Base-by-base conservation (phyloP, 345 rosid species). In the Laguncularia racemosa region DNA sequence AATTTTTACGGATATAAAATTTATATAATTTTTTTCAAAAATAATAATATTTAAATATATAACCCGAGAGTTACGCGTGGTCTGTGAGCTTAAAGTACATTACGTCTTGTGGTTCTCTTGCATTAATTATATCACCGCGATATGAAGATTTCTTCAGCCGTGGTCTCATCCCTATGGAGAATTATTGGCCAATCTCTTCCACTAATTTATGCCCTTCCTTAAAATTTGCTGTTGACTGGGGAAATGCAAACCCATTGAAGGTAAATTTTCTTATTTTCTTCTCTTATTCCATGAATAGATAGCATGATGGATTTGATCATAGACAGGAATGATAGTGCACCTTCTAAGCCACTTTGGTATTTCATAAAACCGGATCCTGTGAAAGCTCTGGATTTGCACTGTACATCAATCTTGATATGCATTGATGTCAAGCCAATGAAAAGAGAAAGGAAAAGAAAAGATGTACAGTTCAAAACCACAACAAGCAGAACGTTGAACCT, bases 11-110 rank as follows among this genome's bases (percentile, higher is more conserved):
- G 15, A 33, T 44, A 50, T 13, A 13, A n/a, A n/a, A n/a, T n/a
- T n/a, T 14, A 19, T 60, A 14, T 38, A 19, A n/a, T n/a, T n/a
- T 44, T 57, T 18, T 67, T 63, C 67, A 86, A 95, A 75, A 89
- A 89, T 72, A 89, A n/a, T n/a, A n/a, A n/a, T n/a, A n/a, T n/a
- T n/a, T n/a, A 86, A 70, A 89, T 92, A 55, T 92, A 92, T 56
- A 95, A n/a, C n/a, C 98, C 12, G 98, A 92, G 78, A 96, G 98
- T 60, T 89, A 64, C 61, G 95, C 96, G 21, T 89, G 98, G 98
- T 89, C 98, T 17, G 98, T 92, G 64, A 89, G 95, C 74, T 75
- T 92, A 66, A 92, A 92, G 73, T 92, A 92, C 60, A 89, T 92
- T 58, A 18, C 89, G 53, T 78, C 98, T 2, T 92, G 98, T 57